These are phyloP conservation scores for Apiospora malaysiana DNA, from an alignment of 2,329 filamentous ascomycete genomes.

Conservation along the genomic window DNA sequence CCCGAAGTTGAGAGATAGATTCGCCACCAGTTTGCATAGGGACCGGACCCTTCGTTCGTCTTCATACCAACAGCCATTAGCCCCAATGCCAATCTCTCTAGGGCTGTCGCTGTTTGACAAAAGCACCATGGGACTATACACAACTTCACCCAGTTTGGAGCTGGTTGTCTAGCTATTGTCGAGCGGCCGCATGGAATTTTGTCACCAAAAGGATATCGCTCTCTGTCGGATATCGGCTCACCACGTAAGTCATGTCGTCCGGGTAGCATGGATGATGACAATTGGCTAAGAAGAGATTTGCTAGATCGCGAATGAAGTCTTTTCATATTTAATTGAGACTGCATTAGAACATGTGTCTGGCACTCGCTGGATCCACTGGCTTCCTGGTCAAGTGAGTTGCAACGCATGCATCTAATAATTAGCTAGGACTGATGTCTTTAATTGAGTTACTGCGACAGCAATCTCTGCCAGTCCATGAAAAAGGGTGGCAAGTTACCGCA, in stretches of 20 bases:
- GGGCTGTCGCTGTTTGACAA: neutral
- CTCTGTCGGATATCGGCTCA: neutral
- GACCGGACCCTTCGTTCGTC: neutral
- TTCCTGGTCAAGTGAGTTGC: neutral
- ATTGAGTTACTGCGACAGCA: neutral
- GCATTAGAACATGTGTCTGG: neutral
- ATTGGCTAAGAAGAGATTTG: neutral
- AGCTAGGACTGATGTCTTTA: neutral
- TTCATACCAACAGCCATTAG: neutral
- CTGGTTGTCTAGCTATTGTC: neutral
- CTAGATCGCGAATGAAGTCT: neutral
- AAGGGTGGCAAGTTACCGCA: neutral
- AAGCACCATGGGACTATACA: neutral
- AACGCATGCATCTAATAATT: neutral
- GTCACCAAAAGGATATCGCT: neutral
- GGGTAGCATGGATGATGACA: neutral
- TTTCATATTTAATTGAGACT: neutral
- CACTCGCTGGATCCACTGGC: neutral
- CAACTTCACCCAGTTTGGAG: neutral
- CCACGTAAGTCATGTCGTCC: conserved; percentile 1
- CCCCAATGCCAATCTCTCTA: neutral
- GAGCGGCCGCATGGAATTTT: neutral
- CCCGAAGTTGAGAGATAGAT: neutral
- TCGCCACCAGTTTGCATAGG: neutral
- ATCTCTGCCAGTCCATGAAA: neutral